Evolutionary conservation across 2,329 filamentous ascomycete species (phyloP).

Genomic region (Xylariales sp.): DNA sequence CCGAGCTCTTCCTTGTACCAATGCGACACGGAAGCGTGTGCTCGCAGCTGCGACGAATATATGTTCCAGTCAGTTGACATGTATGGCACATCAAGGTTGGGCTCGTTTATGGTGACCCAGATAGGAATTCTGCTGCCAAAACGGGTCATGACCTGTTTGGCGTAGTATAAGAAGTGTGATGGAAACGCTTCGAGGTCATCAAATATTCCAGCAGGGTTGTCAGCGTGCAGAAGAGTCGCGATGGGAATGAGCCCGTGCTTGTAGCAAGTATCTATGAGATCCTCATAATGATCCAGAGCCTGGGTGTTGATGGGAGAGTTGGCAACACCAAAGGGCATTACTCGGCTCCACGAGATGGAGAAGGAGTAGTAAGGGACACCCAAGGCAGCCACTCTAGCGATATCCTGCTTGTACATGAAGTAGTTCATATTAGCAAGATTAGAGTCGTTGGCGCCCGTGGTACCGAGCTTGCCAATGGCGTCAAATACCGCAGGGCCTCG

Average conservation of each 20-base stretch:
- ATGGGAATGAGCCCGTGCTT: slow-evolving; percentile 44
- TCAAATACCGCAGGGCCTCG: slow-evolving; percentile 39
- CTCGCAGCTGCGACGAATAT: slow-evolving; percentile 25
- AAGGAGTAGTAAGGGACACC: slow-evolving; percentile 49
- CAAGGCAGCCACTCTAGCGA: slow-evolving; percentile 46
- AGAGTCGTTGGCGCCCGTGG: slow-evolving; percentile 17
- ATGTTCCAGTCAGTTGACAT: slow-evolving; percentile 29
- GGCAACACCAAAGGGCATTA: slow-evolving; percentile 45
- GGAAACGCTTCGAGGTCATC: slow-evolving; percentile 43
- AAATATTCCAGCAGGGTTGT: slow-evolving; percentile 39
- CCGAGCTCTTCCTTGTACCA: slow-evolving; percentile 52
- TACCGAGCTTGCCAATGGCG: slow-evolving; percentile 24
- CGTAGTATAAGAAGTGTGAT: slow-evolving; percentile 49
- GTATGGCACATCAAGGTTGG: slow-evolving; percentile 25
- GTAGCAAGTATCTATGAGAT: slow-evolving; percentile 45
- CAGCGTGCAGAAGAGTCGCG: slow-evolving; percentile 46
- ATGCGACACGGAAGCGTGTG: slow-evolving; percentile 44
- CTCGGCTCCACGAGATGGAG: slow-evolving; percentile 47
- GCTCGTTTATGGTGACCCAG: slow-evolving; percentile 53
- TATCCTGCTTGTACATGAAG: slow-evolving; percentile 53
- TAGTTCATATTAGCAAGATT: slow-evolving; percentile 45
- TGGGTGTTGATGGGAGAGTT: slow-evolving; percentile 47
- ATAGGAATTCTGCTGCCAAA: slow-evolving; percentile 46
- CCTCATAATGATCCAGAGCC: slow-evolving; percentile 48
- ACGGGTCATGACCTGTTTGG: slow-evolving; percentile 45